Conservation (phyloP, 768 basidiomycete species). For the Rhodosporidiobolus odoratus region DNA sequence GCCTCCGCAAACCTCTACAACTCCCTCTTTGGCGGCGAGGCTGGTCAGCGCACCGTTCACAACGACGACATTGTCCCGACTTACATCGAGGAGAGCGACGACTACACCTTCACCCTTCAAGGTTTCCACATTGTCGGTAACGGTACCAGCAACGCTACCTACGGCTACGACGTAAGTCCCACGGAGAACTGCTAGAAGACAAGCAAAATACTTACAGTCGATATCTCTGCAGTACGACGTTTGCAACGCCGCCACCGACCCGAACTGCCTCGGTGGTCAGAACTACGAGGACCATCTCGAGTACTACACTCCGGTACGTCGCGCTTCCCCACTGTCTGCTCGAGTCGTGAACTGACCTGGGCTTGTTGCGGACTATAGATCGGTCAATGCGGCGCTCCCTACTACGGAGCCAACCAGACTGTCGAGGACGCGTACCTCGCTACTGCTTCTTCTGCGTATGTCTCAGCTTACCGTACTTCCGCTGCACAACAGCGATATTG, state of each 20-base stretch:
- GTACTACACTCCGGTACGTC: conserved; percentile 26
- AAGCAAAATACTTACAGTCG: too few relatives aligned
- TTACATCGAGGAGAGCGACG: conserved; percentile 36
- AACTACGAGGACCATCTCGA: conserved; percentile 25
- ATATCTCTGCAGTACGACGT: conserved; percentile 20
- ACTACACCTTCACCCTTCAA: conserved; percentile 39
- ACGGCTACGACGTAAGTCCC: conserved; percentile 37
- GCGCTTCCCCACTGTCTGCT: not conserved
- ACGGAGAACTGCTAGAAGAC: too few relatives aligned
- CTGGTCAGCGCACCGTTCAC: conserved; percentile 39
- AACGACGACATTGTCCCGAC: conserved; percentile 39
- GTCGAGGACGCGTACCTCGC: conserved; percentile 7
- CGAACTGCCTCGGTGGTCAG: conserved; percentile 36
- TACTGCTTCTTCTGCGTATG: conserved; percentile 14
- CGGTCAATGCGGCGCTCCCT: conserved; percentile 7
- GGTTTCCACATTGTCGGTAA: conserved; percentile 41
- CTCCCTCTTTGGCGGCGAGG: conserved; percentile 40
- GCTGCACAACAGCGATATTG: not conserved
- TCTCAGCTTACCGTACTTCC: not conserved
- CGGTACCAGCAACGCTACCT: conserved; percentile 36
- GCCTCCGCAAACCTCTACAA: conserved; percentile 37
- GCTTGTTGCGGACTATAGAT: too few relatives aligned
- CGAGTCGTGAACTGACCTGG: not conserved
- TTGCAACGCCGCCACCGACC: conserved; percentile 26
- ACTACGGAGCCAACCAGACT: conserved; percentile 17